Base-by-base conservation (phyloP, 2,329 filamentous ascomycete species). In the Neofusicoccum kwambonambiense region DNA sequence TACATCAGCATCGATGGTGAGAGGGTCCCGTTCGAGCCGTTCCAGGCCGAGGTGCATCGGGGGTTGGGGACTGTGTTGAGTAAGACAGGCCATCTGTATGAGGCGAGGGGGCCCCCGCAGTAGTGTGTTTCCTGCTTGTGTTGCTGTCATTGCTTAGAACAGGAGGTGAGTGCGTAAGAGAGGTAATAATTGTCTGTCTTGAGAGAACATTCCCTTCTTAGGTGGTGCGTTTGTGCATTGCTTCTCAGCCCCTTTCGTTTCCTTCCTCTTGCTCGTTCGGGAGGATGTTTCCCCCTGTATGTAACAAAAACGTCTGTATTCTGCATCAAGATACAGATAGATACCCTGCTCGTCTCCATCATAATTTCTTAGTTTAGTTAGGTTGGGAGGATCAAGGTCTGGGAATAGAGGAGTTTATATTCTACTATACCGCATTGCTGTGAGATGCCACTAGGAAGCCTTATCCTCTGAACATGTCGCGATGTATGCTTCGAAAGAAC, bases 1-100 rank as follows among this genome's bases (percentile, higher is more conserved):
- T 95, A 91, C 75, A 96, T 99, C 75, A 96, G 92, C 75, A 92
- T 99, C 69, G 95, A 98, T 73, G 95, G 95, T 42, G 95, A 99
- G 79, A 85, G 86, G 62, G 83, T 96, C 2, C 90, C 92, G 0
- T 98, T 96, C 75, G 89, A 89, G 70, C 90, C 92, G 0, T 96
- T 97, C 74, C 95, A 99, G 80, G 92, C 89, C 2, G 95, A 99
- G 78, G 84, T 97, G 6, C 92, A 97, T 75, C 85, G 82, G 61
- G 90, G 90, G 0, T 81, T 99, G 27, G 95, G 92, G 0, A 92
- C 90, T 3, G 90, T 94, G n/a, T 81, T 98, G 68, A 92, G 91
- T 57, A 92, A 90, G 78, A 86, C 82, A 34, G 90, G 86, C 2
- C 82, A 88, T 66, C 78, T 84, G 64, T 97, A 92, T 75, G 92